Base-by-base conservation (phyloP, 345 rosid genomes). In the Fremontodendron californicum region DNA sequence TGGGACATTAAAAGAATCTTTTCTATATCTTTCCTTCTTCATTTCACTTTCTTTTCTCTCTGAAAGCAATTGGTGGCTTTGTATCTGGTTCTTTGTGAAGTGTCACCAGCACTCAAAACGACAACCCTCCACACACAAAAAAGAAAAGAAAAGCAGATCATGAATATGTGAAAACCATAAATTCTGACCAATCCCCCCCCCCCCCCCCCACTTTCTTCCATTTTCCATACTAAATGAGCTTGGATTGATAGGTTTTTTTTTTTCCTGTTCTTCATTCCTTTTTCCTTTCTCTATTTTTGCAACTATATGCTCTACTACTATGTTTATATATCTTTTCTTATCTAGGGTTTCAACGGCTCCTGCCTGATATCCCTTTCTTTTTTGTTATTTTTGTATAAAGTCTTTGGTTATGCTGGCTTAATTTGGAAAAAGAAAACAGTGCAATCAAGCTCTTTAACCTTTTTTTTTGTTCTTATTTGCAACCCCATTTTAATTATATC, bases 341-440 rank as follows among this genome's bases (percentile, higher is more conserved):
- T 66, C 78, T 76, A 73, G 73, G 79, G 79, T 71, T 74, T 55
- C 18, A 57, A 33, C 18, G 55, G 55, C 19, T 27, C 39, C 8
- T 9, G 2, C 31, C 4, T 27, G 4, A 35, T 35, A 19, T 72
- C 65, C 55, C 19, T 63, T 62, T n/a, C 25, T 11, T n/a, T 33
- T 35, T 40, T 71, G 3, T 40, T 58, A 21, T 43, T 23, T 55
- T 57, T 21, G 19, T 0, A 35, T 18, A n/a, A 67, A 39, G 33
- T 42, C 2, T 9, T 9, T 40, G 31, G 43, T 67, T 40, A 67
- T 35, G 43, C 0, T 21, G 9, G 71, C 42, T 67, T 43, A 42
- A 40, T 67, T 42, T 67, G 71, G 33, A 37, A 40, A 65, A 18
- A 49, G 13, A 12, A 27, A 29, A 11, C 18, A 72, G 58, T 70